Evolutionary conservation across 2,329 filamentous ascomycete genomes (phyloP).

Genomic region (Cladorrhinum sp.): DNA sequence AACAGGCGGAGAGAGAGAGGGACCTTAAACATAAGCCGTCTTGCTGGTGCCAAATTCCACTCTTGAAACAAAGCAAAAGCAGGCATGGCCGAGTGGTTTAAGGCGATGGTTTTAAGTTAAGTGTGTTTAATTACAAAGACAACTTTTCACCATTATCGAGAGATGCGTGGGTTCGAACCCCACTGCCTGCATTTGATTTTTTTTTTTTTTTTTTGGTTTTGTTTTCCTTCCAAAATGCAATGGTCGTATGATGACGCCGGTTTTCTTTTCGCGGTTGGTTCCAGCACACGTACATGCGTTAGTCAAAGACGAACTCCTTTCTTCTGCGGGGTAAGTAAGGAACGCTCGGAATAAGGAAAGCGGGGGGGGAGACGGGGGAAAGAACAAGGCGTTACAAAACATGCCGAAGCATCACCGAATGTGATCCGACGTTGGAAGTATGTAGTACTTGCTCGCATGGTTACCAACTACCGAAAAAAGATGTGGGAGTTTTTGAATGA

Average conservation of each 20-base stretch:
- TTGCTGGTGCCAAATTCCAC: background rate
- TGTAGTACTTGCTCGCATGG: no score
- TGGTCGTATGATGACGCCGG: no score
- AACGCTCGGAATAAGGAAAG: no score
- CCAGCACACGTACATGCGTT: no score
- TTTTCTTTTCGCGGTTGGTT: no score
- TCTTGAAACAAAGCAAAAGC: background rate
- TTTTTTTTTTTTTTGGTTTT: background rate
- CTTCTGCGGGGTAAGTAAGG: background rate
- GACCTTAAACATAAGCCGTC: no score
- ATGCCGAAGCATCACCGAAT: background rate
- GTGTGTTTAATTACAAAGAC: background rate
- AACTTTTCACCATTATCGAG: constrained; percentile 8
- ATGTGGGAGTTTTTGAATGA: background rate
- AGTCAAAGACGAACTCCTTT: no score
- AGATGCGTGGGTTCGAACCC: constrained; percentile 12
- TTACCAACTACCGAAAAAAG: background rate
- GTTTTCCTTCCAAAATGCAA: background rate
- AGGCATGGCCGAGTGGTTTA: constrained; percentile 18
- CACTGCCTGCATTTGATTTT: constrained; percentile 6
- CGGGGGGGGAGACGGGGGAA: background rate
- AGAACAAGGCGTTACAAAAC: no score
- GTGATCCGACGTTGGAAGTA: background rate
- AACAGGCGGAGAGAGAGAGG: no score
- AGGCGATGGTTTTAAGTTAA: constrained; percentile 11